These are phyloP conservation scores for Globisporangium paroecandrum DNA, from an alignment of 352 stramenopile species.

Conservation along the genomic window DNA sequence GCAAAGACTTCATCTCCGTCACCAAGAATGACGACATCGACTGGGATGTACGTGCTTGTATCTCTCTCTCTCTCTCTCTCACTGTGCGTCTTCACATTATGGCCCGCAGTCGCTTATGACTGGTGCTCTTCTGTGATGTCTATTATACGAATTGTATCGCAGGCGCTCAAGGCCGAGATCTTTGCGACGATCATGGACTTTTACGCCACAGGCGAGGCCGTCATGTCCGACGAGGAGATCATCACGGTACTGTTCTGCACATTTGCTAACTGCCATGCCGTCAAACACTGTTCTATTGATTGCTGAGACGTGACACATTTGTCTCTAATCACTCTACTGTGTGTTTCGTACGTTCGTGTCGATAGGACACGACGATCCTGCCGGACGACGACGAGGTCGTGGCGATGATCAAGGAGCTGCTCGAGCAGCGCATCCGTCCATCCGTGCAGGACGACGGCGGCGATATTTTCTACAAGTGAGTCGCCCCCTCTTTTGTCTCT, in stretches of 20 bases:
- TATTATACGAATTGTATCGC: background rate
- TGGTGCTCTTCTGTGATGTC: background rate
- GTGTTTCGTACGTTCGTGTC: background rate
- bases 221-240: slow-evolving; percentile 88
- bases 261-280: background rate
- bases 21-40: slow-evolving; percentile 94
- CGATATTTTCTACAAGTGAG: slow-evolving; percentile 96
- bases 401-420: slow-evolving; percentile 99
- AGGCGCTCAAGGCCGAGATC: slow-evolving; percentile 88
- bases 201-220: slow-evolving; percentile 86
- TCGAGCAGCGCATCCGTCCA: slow-evolving; percentile 97
- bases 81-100: background rate
- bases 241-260: slow-evolving; percentile 44
- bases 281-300: background rate
- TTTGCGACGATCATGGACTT: slow-evolving; percentile 99
- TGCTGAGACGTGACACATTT: background rate
- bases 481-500: too few species aligned
- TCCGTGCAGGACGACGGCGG: slow-evolving; percentile 99
- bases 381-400: slow-evolving; percentile 98
- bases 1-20: slow-evolving; percentile 97
- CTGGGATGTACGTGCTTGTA: slow-evolving; percentile 84
- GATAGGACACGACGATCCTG: slow-evolving; percentile 89
- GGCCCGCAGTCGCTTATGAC: background rate
- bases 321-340: background rate
- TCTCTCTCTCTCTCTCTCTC: background rate